Conservation (phyloP, 202 grass and related monocot genomes). For the Schoenoplectus tabernaemontani region DNA sequence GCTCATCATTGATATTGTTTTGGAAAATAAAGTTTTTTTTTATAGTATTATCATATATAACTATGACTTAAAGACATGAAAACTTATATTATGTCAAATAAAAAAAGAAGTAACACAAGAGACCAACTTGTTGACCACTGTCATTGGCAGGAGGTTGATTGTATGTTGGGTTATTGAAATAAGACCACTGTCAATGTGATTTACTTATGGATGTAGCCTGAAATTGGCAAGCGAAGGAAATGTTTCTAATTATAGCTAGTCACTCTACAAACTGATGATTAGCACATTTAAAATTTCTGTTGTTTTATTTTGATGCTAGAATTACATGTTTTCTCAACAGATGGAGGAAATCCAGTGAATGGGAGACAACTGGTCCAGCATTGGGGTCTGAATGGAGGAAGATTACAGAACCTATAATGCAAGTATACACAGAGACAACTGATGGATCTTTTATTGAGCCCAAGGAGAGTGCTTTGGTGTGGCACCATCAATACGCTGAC, state of each 20-base stretch:
- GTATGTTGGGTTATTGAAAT: background rate
- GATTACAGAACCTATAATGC: slow-evolving; percentile 74
- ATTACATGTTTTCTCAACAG: slow-evolving; percentile 38
- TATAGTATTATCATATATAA: background rate
- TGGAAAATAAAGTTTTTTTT: background rate
- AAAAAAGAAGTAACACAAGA: background rate
- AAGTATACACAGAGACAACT: slow-evolving; percentile 65
- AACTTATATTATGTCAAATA: background rate
- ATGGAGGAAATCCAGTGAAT: slow-evolving; percentile 51
- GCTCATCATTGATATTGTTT: background rate
- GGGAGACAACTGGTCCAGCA: slow-evolving; percentile 45
- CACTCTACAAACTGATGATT: too few species aligned
- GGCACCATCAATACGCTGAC: slow-evolving; percentile 68
- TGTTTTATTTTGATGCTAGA: background rate
- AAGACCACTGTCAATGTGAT: background rate
- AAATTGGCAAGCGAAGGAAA: background rate
- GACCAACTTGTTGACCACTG: background rate
- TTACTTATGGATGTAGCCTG: background rate
- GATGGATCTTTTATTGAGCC: slow-evolving; percentile 59
- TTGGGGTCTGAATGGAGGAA: slow-evolving; percentile 46
- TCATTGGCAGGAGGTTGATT: background rate
- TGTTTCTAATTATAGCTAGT: background rate
- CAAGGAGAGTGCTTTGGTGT: slow-evolving; percentile 73
- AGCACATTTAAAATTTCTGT: background rate
- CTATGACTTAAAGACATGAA: background rate